Base-by-base conservation (phyloP, 164 flowering plant genomes). In the Vitis rotundifolia region DNA sequence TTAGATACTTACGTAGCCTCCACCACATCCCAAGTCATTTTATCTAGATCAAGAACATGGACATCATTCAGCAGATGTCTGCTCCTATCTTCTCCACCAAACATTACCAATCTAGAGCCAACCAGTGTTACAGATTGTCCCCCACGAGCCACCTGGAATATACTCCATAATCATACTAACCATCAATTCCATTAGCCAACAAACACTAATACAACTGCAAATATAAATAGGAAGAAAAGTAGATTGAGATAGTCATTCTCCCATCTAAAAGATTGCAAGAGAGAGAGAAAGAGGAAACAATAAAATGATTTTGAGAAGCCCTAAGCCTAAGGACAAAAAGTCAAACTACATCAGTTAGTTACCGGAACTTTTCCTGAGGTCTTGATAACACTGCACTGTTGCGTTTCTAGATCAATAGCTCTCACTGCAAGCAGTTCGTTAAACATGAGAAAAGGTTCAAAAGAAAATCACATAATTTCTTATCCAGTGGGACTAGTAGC, bases 301-400 rank as follows among this genome's bases (percentile, higher is more conserved):
- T 18, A 48, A 55, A 29, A 49, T 11, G 13, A 37, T 37, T 37
- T 37, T 37, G 44, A 63, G 31, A 16, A 64, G 52, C 31, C n/a
- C 16, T 16, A 31, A 44, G 49, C 7, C 1, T 5, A 9, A 37
- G 44, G 57, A 48, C 49, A 8, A 57, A 7, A 70, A 19, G 11
- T 54, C 8, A 59, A 47, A 63, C 26, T 22, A 22, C 71, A 9
- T 18, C n/a, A 9, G 29, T 49, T 16, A 37, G 53, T 77, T 88
- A 93, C 99, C 85, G 98, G 99, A 82, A 80, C 75, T 71, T 84
- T 80, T 73, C 98, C 98, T 18, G 79, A 77, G 49, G 98, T 85
- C 82, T 88, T 85, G 69, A 90, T 31, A 57, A 87, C 68, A 68
- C 88, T 83, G 69, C 77, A 88, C 18, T 59, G 64, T 59, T 80